These are phyloP conservation scores for Scheffersomyces lignicola DNA, from an alignment of 1,139 yeast genomes.

Conservation along the genomic window DNA sequence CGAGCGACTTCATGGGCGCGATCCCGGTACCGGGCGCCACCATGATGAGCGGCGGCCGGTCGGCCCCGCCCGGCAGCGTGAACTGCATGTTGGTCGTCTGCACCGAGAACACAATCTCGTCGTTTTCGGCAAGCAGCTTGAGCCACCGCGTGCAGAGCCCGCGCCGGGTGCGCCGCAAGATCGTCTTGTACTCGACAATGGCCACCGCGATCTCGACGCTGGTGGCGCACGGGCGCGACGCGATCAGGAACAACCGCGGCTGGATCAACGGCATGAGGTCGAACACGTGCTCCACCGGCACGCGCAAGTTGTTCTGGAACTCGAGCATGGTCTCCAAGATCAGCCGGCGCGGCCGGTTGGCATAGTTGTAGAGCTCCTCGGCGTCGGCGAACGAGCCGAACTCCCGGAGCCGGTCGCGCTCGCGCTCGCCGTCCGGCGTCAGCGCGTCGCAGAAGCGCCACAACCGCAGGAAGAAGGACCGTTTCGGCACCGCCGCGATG, in stretches of 20 bases:
- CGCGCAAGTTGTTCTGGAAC: constrained; percentile 63
- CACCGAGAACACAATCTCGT: constrained; percentile 54
- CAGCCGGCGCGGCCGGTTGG: constrained; percentile 88
- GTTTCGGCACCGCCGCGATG: constrained; percentile 75
- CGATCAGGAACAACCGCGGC: constrained; percentile 83
- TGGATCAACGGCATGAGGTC: constrained; percentile 78
- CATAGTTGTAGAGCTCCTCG: constrained; percentile 84
- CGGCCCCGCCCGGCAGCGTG: constrained; percentile 13
- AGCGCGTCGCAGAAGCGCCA: constrained; percentile 73
- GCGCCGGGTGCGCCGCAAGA: constrained; percentile 68
- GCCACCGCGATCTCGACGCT: constrained; percentile 71
- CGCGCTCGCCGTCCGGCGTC: constrained; percentile 51
- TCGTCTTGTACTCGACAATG: constrained; percentile 82
- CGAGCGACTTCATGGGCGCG: constrained; percentile 79
- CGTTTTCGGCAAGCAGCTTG: constrained; percentile 47
- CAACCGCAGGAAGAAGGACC: constrained; percentile 69
- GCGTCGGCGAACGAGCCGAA: constrained; percentile 71
- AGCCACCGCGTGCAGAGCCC: constrained; percentile 89
- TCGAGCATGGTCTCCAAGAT: constrained; percentile 81
- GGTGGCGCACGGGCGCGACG: constrained; percentile 51
- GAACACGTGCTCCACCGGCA: constrained; percentile 72
- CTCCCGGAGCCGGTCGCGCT: constrained; percentile 71
- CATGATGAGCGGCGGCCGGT: constrained; percentile 59
- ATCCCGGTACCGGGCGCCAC: constrained; percentile 92
- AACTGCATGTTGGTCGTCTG: constrained; percentile 48